phyloP scores from a whole-genome alignment of 441 rosid genomes.

The Croton setiger region DNA sequence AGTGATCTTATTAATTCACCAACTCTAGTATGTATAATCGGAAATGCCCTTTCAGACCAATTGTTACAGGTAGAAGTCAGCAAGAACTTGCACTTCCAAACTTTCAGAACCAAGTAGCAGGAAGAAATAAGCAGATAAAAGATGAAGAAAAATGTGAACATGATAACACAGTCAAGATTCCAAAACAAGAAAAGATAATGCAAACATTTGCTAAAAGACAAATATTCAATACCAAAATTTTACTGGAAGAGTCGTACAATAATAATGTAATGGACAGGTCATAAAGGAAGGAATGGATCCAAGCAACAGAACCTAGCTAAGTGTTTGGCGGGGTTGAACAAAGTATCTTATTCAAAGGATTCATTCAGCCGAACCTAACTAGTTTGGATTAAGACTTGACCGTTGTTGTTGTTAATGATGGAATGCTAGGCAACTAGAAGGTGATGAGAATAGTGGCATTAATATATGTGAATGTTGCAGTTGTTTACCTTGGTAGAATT shows the following conservation, averaged over 20 bases:
- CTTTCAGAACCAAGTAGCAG: not conserved
- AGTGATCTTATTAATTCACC: slow-evolving; percentile 4
- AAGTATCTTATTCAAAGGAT: too few species aligned
- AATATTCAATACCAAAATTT: not conserved
- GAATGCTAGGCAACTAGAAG: not conserved
- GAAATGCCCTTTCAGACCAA: not conserved
- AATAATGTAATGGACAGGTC: too few species aligned
- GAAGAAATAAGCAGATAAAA: not conserved
- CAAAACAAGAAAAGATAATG: not conserved
- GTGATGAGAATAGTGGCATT: not conserved
- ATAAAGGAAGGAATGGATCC: too few species aligned
- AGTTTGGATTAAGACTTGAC: too few species aligned
- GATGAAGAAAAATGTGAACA: not conserved
- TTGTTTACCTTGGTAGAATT: not conserved
- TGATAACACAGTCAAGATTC: not conserved
- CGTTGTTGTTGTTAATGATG: too few species aligned
- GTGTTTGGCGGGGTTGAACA: too few species aligned
- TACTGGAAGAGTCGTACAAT: not conserved
- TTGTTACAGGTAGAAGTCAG: not conserved
- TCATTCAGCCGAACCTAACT: too few species aligned
- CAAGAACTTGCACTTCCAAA: slow-evolving; percentile 1
- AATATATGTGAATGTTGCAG: not conserved
- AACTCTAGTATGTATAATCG: not conserved
- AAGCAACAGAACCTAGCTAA: too few species aligned
- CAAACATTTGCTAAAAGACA: not conserved